Percentiles rank a stretch among this genome's conserved stretches.
These are phyloP conservation scores for Zygoascus tannicola DNA, from an alignment of 805 yeast genomes.

Conservation along the genomic window DNA sequence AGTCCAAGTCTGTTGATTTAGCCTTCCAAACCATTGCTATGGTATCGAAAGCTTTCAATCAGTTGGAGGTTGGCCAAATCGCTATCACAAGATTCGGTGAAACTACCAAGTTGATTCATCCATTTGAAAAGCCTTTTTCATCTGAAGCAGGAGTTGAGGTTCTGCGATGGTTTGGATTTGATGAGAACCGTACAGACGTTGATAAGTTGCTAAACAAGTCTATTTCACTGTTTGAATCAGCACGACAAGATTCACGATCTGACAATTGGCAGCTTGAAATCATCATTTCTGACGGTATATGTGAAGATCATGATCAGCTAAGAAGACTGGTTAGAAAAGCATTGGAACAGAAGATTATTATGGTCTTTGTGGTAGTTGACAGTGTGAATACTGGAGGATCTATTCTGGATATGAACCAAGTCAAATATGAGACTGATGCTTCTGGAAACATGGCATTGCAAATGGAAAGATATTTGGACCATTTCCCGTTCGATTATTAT, in stretches of 20 bases:
- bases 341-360: constrained; percentile 84
- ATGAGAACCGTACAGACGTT: constrained; percentile 80
- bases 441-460: constrained; percentile 61
- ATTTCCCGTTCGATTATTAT: constrained; percentile 94
- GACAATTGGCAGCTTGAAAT: constrained; percentile 93
- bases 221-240: constrained; percentile 59
- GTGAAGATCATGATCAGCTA: constrained; percentile 85
- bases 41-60: constrained; percentile 88
- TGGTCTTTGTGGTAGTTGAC: constrained; percentile 89
- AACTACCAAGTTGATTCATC: constrained; percentile 72
- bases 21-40: constrained; percentile 93
- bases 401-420: constrained; percentile 91
- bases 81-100: constrained; percentile 89
- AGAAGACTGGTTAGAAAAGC: constrained; percentile 83
- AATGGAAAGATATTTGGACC: constrained; percentile 78
- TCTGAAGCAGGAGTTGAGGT: constrained; percentile 74
- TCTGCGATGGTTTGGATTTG: constrained; percentile 84
- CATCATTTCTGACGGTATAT: constrained; percentile 90
- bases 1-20: constrained; percentile 76
- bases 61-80: constrained; percentile 87
- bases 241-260: constrained; percentile 28
- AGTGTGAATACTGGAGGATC: constrained; percentile 75
- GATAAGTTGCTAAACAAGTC: constrained; percentile 63
- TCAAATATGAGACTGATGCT: constrained; percentile 50
- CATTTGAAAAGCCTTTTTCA: constrained; percentile 77